Evolutionary conservation across 208 protist species (phyloP).

Genomic region (Lotmaria passim): DNA sequence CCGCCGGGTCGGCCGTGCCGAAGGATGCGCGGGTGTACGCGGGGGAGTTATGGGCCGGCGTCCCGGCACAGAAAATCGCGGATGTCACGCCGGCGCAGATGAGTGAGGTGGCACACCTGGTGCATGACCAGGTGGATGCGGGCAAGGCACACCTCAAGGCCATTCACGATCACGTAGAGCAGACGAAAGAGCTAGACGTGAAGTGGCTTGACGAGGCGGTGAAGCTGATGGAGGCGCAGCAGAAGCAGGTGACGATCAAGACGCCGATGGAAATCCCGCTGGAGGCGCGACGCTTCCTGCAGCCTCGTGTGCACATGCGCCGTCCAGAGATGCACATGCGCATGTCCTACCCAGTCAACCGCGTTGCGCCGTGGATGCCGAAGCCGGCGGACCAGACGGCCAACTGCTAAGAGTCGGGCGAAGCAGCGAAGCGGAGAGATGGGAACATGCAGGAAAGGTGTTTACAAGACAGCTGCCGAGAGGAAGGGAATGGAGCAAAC

Average conservation of each 20-base stretch:
- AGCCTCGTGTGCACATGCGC: constrained; percentile 88
- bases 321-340: constrained; percentile 89
- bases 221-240: constrained; percentile 78
- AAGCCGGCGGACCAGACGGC: constrained; percentile 76
- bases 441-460: neutral
- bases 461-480: neutral
- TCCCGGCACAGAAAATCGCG: constrained; percentile 84
- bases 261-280: constrained; percentile 83
- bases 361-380: constrained; percentile 89
- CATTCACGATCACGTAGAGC: constrained; percentile 75
- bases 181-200: constrained; percentile 65
- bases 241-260: constrained; percentile 83
- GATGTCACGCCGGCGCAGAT: constrained; percentile 82
- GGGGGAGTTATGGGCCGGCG: constrained; percentile 92
- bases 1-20: constrained; percentile 78
- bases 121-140: constrained; percentile 64
- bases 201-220: constrained; percentile 74
- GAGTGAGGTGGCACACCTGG: constrained; percentile 63
- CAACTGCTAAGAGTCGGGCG: constrained; percentile 61
- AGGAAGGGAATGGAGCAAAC: too few species aligned
- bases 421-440: neutral
- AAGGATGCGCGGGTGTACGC: constrained; percentile 85
- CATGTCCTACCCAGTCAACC: constrained; percentile 88
- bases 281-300: constrained; percentile 82
- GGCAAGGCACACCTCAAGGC: constrained; percentile 69